phyloP scores from a whole-genome alignment of 2,329 filamentous ascomycete species.

The Torrubiellomyces zombiae region DNA sequence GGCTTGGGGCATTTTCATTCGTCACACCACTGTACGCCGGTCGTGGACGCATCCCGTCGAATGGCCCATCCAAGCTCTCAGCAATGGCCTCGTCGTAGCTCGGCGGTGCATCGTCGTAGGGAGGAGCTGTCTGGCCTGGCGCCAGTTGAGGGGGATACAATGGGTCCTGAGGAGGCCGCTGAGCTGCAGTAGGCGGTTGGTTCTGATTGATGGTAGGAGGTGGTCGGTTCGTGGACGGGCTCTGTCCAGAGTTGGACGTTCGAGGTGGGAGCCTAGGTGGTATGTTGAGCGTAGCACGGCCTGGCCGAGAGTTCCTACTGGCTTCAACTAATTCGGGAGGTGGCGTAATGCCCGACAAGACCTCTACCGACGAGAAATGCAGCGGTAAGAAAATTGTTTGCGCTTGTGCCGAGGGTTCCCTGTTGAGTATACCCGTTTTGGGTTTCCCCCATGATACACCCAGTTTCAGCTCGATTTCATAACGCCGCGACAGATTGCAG shows the following conservation, averaged over 20 bases:
- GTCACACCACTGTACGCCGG: conserved; percentile 51
- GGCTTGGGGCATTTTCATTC: conserved; percentile 41
- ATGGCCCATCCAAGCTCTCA: conserved; percentile 51
- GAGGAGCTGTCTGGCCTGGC: conserved; percentile 23
- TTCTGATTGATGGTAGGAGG: too few relatives aligned
- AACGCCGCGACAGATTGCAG: conserved; percentile 70
- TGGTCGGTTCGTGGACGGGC: too few relatives aligned
- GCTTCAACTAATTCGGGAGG: conserved; percentile 60
- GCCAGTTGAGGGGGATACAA: conserved; percentile 41
- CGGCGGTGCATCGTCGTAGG: conserved; percentile 65
- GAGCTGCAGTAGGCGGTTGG: conserved; percentile 8
- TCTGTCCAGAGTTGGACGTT: conserved; percentile 11
- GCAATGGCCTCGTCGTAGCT: conserved; percentile 92
- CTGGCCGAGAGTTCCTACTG: conserved; percentile 18
- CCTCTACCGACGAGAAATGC: conserved; percentile 53
- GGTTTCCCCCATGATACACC: conserved; percentile 59
- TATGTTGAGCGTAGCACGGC: conserved; percentile 17
- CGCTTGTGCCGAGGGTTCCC: conserved; percentile 18
- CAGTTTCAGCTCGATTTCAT: conserved; percentile 69
- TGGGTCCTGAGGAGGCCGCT: conserved; percentile 25
- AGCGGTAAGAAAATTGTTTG: conserved; percentile 68
- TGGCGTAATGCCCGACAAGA: conserved; percentile 79
- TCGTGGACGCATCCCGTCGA: conserved; percentile 43
- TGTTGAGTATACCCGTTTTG: conserved; percentile 13
- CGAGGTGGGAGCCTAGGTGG: conserved; percentile 21